Evolutionary conservation across 306 rosid species (phyloP), one percentile per base, ranked within the genome.

Genomic region (Acmispon strigosus): DNA sequence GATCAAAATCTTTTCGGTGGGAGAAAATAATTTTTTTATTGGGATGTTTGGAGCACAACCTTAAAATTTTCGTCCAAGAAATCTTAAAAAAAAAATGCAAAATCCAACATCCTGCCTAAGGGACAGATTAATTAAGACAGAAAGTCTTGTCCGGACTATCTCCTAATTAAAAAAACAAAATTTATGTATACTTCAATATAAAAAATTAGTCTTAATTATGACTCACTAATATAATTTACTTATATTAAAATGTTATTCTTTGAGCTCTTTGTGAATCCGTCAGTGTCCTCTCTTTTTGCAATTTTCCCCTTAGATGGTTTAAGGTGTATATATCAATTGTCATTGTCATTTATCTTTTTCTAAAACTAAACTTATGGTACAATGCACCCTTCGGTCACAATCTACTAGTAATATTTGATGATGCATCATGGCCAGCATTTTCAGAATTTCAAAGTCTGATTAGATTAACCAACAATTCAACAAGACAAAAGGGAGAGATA

Each of bases 381-480:
- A 51, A 51, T 69, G 12, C 60, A 53, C 54, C 39, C 66, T 60
- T 70, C 32, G 44, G 75, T 62, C 79, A 72, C 39, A 66, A 75
- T 47, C 18, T 71, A 59, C 37, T 69, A 59, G 62, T 72, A 24
- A 20, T 4, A 63, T 73, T 45, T 53, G 73, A 44, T 73, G 69
- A 45, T 79, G 64, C 75, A 73, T 66, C 37, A 61, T 66, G 32
- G 81, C 78, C 74, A 66, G 49, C 79, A 82, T 73, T 76, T 80
- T 64, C 66, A 74, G 50, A 72, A 53, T 70, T 74, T 50, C 72
- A 67, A 64, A 79, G 63, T 77, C 68, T 69, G 65, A 81, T 77
- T 41, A 24, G 19, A 70, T 61, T 6, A 32, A 27, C 57, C 3
- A 45, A 74, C 56, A 47, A 44, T 44, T 62, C 62, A 59, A 74